These are phyloP conservation scores for Zoysia pacifica DNA, from an alignment of 176 grass and related monocot genomes.

Conservation along the genomic window DNA sequence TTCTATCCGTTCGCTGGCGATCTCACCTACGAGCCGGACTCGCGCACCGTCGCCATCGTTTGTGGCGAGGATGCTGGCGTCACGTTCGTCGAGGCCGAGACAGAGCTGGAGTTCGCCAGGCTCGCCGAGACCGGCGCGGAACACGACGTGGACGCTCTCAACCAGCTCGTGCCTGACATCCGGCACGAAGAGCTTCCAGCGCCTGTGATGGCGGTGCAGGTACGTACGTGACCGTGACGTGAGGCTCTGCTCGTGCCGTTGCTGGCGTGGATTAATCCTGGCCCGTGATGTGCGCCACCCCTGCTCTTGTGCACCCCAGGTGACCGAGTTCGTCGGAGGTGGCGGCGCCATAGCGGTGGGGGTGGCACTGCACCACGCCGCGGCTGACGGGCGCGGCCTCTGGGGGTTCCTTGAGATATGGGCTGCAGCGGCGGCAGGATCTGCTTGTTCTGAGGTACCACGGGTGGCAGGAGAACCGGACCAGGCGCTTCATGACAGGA, in stretches of 20 bases:
- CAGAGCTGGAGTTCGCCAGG: slow-evolving; percentile 25
- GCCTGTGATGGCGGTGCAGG: slow-evolving; percentile 31
- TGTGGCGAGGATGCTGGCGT: not conserved
- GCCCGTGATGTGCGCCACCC: too few species aligned
- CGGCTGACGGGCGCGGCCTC: slow-evolving; percentile 30
- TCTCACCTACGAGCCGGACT: slow-evolving; percentile 17
- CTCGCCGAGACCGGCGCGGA: slow-evolving; percentile 11
- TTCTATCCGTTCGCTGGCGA: slow-evolving; percentile 37
- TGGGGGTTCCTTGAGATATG: slow-evolving; percentile 41
- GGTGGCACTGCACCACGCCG: slow-evolving; percentile 26
- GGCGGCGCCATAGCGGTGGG: slow-evolving; percentile 26
- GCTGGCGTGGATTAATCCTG: too few species aligned
- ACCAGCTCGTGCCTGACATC: slow-evolving; percentile 32
- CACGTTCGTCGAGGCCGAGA: slow-evolving; percentile 39
- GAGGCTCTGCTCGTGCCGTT: too few species aligned
- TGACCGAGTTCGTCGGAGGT: slow-evolving; percentile 37
- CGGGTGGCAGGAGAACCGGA: not conserved
- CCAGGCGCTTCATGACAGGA: slow-evolving; percentile 30
- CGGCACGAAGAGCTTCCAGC: slow-evolving; percentile 25
- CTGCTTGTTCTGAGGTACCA: not conserved
- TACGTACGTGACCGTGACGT: not conserved
- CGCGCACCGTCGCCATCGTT: not conserved
- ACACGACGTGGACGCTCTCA: slow-evolving; percentile 9
- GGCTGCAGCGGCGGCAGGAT: not conserved
- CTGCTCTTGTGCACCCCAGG: not conserved